Base-by-base conservation (phyloP, 2,329 filamentous ascomycete genomes). In the Dactylellina parvicollis region DNA sequence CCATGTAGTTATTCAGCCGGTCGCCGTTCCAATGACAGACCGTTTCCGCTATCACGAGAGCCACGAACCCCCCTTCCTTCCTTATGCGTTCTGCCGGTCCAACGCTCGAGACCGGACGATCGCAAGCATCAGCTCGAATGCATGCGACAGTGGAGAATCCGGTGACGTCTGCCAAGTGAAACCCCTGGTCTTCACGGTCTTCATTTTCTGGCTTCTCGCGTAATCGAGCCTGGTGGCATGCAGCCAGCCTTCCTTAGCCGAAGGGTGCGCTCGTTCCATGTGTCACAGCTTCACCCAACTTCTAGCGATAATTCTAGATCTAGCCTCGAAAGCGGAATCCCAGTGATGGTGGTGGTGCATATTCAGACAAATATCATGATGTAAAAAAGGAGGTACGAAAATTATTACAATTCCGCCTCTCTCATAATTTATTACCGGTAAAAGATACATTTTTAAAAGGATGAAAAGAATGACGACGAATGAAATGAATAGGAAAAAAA, bases 121-220 rank as follows among this genome's bases (percentile, higher is more conserved):
- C 49, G 47, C 47, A 50, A 50, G 14, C 47, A 50, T 54, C 32
- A 54, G 18, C 44, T 36, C 52, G 36, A 44, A 57, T 52, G 59
- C 66, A 57, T 52, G 59, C 66, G 59, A 64, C 24, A 18, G 24
- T 20, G 3, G n/a, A 42, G n/a, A 32, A 57, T 44, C 54, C 40
- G 49, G 50, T 72, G 67, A 72, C 67, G 67, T 72, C 59, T 72
- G 67, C 67, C 67, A 72, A 72, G 67, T 3, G 16, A 3, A n/a
- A 22, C 42, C 49, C 66, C 66, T 52, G 38, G 49, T 67, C 62
- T 20, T 18, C 49, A 20, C 38, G 3, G n/a, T 49, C 24, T 49
- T 49, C 18, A 49, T 7, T 26, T 50, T 28, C n/a, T n/a, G n/a
- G 46, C 16, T 26, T 20, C 50, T 65, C 61, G 61, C 61, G 38